Evolutionary conservation across 306 rosid species (phyloP).

Genomic region (Prunus mongolica): DNA sequence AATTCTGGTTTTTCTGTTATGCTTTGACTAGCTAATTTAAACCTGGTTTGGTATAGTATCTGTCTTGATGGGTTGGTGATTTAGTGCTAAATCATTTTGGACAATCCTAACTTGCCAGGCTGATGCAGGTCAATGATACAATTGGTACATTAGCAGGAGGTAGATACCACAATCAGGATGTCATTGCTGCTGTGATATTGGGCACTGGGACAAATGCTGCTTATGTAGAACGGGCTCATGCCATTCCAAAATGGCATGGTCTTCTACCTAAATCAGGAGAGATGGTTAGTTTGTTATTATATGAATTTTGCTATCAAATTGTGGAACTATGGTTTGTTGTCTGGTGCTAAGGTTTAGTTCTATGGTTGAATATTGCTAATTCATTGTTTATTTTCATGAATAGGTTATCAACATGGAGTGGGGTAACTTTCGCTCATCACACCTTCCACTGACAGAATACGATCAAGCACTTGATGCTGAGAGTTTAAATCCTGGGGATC

Average conservation of each 20-base stretch:
- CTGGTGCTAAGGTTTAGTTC: background rate
- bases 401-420: conserved; percentile 99
- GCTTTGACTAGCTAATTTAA: conserved; percentile 10
- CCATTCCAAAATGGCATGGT: conserved; percentile 97
- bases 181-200: conserved; percentile 82
- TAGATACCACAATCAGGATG: conserved; percentile 68
- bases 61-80: conserved; percentile 4
- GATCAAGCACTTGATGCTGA: conserved; percentile 71
- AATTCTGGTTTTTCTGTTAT: background rate
- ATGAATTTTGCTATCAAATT: conserved; percentile 4
- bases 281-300: conserved; percentile 53
- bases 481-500: conserved; percentile 96
- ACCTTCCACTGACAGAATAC: conserved; percentile 86
- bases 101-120: conserved; percentile 26
- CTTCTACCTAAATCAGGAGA: conserved; percentile 81
- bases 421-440: conserved; percentile 88
- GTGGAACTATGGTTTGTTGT: background rate
- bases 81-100: conserved; percentile 6
- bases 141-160: conserved; percentile 94
- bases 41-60: conserved; percentile 5
- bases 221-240: conserved; percentile 74
- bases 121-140: conserved; percentile 86
- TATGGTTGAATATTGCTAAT: background rate
- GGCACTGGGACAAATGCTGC: conserved; percentile 99
- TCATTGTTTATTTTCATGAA: conserved; percentile 10